phyloP scores from a whole-genome alignment of 768 basidiomycete genomes.

The Terana coerulea region DNA sequence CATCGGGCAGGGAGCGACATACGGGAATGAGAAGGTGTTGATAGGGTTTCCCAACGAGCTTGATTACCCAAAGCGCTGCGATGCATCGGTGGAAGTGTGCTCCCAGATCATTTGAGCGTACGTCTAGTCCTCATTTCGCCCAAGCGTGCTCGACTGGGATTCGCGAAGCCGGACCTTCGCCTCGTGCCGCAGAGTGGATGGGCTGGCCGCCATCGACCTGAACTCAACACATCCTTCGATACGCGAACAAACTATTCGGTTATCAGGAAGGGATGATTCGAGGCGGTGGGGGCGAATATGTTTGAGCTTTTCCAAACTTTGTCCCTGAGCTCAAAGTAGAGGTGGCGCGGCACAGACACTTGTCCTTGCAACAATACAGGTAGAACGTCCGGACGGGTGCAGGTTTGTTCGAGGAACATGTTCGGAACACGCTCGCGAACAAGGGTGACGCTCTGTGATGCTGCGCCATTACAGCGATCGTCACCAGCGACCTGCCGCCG shows the following conservation, averaged over 20 bases:
- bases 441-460: too few relatives aligned
- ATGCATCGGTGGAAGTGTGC: slow-evolving; percentile 6
- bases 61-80: slow-evolving; percentile 18
- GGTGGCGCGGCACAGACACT: too few relatives aligned
- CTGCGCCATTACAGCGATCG: too few relatives aligned
- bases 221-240: slow-evolving; percentile 81
- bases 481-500: too few relatives aligned
- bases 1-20: slow-evolving; percentile 78
- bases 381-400: too few relatives aligned
- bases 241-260: slow-evolving; percentile 80
- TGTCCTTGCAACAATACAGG: too few relatives aligned
- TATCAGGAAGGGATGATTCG: slow-evolving; percentile 46
- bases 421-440: too few relatives aligned
- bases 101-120: too few relatives aligned
- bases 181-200: slow-evolving; percentile 66
- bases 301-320: slow-evolving; percentile 88
- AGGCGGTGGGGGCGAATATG: slow-evolving; percentile 78
- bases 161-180: slow-evolving; percentile 77
- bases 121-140: neutral
- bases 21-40: slow-evolving; percentile 81
- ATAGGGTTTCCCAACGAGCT: slow-evolving; percentile 70
- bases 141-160: slow-evolving; percentile 86
- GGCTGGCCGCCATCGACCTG: slow-evolving; percentile 74
- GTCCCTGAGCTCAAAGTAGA: slow-evolving; percentile 66
- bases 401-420: too few relatives aligned